Conservation (phyloP, 495 filamentous ascomycete species). For the Elasticomyces elasticus region DNA sequence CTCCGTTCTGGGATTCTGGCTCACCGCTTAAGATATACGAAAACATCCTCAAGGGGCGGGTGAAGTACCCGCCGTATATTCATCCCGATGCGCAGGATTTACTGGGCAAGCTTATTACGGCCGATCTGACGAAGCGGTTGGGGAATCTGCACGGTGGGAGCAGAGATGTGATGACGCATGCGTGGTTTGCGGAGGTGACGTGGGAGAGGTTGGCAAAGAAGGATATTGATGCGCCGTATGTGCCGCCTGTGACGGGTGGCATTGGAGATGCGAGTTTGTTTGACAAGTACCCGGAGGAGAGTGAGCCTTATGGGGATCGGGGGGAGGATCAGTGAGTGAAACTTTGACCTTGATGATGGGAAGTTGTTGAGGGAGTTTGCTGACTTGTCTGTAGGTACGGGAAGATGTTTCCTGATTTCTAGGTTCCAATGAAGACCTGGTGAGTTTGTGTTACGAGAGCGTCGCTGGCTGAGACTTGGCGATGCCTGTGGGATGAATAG, state of each 20-base stretch:
- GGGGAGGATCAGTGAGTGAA: slow-evolving; percentile 72
- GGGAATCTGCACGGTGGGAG: slow-evolving; percentile 91
- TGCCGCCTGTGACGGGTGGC: slow-evolving; percentile 88
- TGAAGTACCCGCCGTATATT: slow-evolving; percentile 94
- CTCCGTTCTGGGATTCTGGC: slow-evolving; percentile 95
- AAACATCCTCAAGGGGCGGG: slow-evolving; percentile 85
- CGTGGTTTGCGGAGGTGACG: slow-evolving; percentile 95
- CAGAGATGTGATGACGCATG: slow-evolving; percentile 85
- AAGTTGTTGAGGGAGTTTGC: neutral
- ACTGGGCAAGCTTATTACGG: slow-evolving; percentile 82
- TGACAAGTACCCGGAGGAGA: slow-evolving; percentile 94
- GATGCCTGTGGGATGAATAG: no score
- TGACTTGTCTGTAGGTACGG: slow-evolving; percentile 5
- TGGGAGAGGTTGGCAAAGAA: slow-evolving; percentile 90
- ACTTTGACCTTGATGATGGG: neutral
- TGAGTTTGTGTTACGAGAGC: no score
- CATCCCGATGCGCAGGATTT: slow-evolving; percentile 89
- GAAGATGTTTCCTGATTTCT: slow-evolving; percentile 16
- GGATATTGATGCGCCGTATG: slow-evolving; percentile 97
- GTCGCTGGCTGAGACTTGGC: no score
- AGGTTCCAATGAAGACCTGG: no score
- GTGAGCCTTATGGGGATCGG: slow-evolving; percentile 70
- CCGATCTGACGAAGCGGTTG: slow-evolving; percentile 87
- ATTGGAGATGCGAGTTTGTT: slow-evolving; percentile 95
- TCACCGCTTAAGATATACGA: slow-evolving; percentile 99